Evolutionary conservation across 306 rosid genomes (phyloP).

Genomic region (Cicer yamashitae): DNA sequence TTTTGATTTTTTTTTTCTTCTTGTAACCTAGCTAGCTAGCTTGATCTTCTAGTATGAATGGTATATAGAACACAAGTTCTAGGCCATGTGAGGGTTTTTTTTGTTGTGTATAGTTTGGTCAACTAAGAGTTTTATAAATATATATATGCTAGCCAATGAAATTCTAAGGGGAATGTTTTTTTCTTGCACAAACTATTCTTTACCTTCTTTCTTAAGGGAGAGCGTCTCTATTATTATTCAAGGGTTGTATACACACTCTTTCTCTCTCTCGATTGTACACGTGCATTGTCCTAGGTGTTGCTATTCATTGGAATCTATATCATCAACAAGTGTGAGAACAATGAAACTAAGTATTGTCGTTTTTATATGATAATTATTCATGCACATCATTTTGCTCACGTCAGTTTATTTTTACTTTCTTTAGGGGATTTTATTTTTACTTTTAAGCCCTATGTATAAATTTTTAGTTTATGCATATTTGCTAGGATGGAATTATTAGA

Average conservation of each 20-base stretch:
- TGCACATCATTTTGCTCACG: no score
- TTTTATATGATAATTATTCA: not conserved
- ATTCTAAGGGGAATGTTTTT: conserved; percentile 57
- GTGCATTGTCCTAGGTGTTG: conserved; percentile 53
- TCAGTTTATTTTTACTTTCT: no score
- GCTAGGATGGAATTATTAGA: no score
- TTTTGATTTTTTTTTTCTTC: conserved; percentile 9
- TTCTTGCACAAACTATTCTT: conserved; percentile 42
- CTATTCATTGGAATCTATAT: conserved; percentile 40
- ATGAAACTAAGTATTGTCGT: conserved; percentile 40
- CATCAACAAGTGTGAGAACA: conserved; percentile 23
- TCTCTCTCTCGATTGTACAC: conserved; percentile 55
- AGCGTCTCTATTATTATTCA: conserved; percentile 39
- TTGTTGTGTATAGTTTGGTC: conserved; percentile 56
- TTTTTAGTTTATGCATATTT: no score
- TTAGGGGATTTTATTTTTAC: no score
- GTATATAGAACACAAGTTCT: conserved; percentile 10
- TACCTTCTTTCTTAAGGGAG: conserved; percentile 51
- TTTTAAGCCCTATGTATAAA: no score
- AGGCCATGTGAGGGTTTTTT: conserved; percentile 24
- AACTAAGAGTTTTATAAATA: conserved; percentile 35
- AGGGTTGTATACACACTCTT: conserved; percentile 40
- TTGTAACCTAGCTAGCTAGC: conserved; percentile 14
- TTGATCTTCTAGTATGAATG: not conserved
- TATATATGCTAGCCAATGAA: conserved; percentile 36